phyloP scores from a whole-genome alignment of 495 filamentous ascomycete genomes.

The Penicillium lagena region DNA sequence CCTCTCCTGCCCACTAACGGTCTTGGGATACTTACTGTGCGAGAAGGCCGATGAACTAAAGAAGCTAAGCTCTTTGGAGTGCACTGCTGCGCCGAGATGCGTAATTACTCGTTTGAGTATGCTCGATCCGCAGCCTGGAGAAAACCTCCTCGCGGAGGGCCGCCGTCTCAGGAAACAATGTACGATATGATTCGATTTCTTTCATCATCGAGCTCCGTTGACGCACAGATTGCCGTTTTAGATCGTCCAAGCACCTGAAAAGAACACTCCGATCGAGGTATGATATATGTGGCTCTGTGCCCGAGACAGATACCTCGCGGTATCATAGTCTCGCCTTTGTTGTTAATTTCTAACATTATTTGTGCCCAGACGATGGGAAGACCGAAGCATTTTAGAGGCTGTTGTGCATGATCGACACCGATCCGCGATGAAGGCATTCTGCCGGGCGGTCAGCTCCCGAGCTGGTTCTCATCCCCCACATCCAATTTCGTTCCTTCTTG shows the following conservation, averaged over 20 bases:
- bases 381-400: background rate
- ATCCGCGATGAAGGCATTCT: background rate
- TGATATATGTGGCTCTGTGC: too few species aligned
- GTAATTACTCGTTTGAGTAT: constrained; percentile 16
- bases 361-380: background rate
- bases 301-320: too few species aligned
- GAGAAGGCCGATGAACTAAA: constrained; percentile 2
- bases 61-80: constrained; percentile 4
- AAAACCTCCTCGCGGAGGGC: constrained; percentile 16
- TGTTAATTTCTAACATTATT: too few species aligned
- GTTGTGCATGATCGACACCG: background rate
- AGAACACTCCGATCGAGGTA: background rate
- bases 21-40: constrained; percentile 3
- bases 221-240: background rate
- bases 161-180: constrained; percentile 8
- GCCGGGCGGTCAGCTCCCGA: background rate
- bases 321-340: too few species aligned
- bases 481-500: too few species aligned
- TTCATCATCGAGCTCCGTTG: constrained; percentile 17
- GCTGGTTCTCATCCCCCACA: too few species aligned
- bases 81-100: constrained; percentile 10
- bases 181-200: constrained; percentile 13
- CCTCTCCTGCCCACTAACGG: constrained; percentile 10
- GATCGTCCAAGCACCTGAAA: background rate
- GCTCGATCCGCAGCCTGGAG: constrained; percentile 12